These are phyloP conservation scores for Naganishia liquefaciens DNA, from an alignment of 1,284 basidiomycete species.

Conservation along the genomic window DNA sequence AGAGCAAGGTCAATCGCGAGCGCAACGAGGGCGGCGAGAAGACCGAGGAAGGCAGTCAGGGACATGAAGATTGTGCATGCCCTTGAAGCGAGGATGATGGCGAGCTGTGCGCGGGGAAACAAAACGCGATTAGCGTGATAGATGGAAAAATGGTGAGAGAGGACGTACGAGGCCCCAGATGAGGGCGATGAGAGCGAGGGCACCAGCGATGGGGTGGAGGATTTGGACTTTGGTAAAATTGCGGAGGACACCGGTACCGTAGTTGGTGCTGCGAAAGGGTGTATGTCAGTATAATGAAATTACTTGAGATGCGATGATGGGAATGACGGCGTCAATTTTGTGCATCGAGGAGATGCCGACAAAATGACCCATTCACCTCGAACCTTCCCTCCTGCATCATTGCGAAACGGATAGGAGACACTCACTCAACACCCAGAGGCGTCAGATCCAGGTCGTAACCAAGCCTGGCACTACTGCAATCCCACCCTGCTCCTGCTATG, in stretches of 20 bases:
- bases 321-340: no score
- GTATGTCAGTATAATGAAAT: slow-evolving; percentile 15
- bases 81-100: slow-evolving; percentile 65
- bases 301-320: no score
- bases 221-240: slow-evolving; percentile 72
- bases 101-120: slow-evolving; percentile 44
- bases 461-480: slow-evolving; percentile 39
- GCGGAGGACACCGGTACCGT: slow-evolving; percentile 61
- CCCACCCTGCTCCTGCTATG: slow-evolving; percentile 53
- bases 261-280: slow-evolving; percentile 37
- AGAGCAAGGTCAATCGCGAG: slow-evolving; percentile 77
- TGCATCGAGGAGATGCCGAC: neutral
- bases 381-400: slow-evolving; percentile 27
- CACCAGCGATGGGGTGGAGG: slow-evolving; percentile 75
- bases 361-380: neutral
- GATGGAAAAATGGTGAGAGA: neutral
- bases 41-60: slow-evolving; percentile 64
- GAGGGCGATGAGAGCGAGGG: slow-evolving; percentile 68
- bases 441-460: slow-evolving; percentile 55
- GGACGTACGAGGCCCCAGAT: slow-evolving; percentile 62
- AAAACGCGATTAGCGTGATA: neutral
- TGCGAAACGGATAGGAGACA: slow-evolving; percentile 21
- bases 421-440: slow-evolving; percentile 51
- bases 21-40: slow-evolving; percentile 65
- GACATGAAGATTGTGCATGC: slow-evolving; percentile 73